phyloP scores from a whole-genome alignment of 495 filamentous ascomycete genomes.

The Parmelia sp. region DNA sequence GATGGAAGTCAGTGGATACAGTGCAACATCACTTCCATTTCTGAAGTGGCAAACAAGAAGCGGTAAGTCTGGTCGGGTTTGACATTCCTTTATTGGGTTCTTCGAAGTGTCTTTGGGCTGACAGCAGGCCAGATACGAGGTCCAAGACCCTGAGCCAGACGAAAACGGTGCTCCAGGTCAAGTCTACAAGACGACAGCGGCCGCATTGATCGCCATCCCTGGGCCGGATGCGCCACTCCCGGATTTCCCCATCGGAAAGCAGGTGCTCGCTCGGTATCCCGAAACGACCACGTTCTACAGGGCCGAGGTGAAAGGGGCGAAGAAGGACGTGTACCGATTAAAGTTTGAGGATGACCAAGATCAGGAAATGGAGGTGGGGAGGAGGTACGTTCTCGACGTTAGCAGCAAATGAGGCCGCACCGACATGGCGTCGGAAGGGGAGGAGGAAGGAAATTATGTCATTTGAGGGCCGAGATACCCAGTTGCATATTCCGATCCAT shows the following conservation, averaged over 20 bases:
- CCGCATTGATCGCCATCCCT: slow-evolving; percentile 79
- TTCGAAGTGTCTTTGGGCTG: too few species aligned
- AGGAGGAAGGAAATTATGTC: neutral
- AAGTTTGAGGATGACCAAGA: slow-evolving; percentile 85
- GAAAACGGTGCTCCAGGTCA: slow-evolving; percentile 63
- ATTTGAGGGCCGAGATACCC: slow-evolving; percentile 14
- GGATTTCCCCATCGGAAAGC: slow-evolving; percentile 70
- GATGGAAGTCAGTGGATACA: slow-evolving; percentile 80
- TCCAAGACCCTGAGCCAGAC: slow-evolving; percentile 89
- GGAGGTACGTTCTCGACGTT: slow-evolving; percentile 74
- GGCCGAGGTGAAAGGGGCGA: slow-evolving; percentile 79
- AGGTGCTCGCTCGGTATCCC: slow-evolving; percentile 76
- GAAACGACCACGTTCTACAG: slow-evolving; percentile 97
- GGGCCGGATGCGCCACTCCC: slow-evolving; percentile 49
- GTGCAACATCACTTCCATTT: slow-evolving; percentile 76
- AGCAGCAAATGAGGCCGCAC: slow-evolving; percentile 32
- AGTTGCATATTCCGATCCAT: slow-evolving; percentile 4
- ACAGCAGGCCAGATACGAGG: slow-evolving; percentile 63
- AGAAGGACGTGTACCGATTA: slow-evolving; percentile 58
- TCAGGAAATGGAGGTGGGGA: slow-evolving; percentile 71
- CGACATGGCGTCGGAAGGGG: neutral
- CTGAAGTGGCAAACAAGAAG: slow-evolving; percentile 79
- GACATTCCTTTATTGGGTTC: slow-evolving; percentile 9
- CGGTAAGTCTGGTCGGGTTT: slow-evolving; percentile 39
- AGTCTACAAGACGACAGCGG: slow-evolving; percentile 71